These are phyloP conservation scores for Grosmannia penicillata DNA, from an alignment of 2,329 filamentous ascomycete genomes.

Conservation along the genomic window DNA sequence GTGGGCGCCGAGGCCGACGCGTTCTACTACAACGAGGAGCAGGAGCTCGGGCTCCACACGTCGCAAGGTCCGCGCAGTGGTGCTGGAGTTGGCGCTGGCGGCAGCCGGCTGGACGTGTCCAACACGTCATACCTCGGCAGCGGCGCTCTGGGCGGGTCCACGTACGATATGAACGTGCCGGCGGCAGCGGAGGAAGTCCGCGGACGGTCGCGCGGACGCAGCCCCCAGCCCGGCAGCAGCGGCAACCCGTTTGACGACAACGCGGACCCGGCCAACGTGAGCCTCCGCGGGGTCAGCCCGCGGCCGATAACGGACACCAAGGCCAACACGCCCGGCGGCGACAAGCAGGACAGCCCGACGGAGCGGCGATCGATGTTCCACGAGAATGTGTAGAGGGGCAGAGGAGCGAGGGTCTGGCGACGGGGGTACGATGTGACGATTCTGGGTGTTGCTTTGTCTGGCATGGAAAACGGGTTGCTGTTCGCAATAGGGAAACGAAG, in stretches of 20 bases:
- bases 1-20: slow-evolving; percentile 59
- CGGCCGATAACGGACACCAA: slow-evolving; percentile 44
- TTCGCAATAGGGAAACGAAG: too few relatives aligned
- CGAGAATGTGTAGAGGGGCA: slow-evolving; percentile 42
- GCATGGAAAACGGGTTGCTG: too few relatives aligned
- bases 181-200: slow-evolving; percentile 17
- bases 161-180: slow-evolving; percentile 34
- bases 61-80: slow-evolving; percentile 18
- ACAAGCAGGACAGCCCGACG: slow-evolving; percentile 40
- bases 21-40: slow-evolving; percentile 52
- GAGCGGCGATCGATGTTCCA: slow-evolving; percentile 56
- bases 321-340: slow-evolving; percentile 17
- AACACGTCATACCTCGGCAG: slow-evolving; percentile 9
- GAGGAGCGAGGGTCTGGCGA: neutral
- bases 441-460: neutral
- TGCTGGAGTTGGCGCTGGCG: slow-evolving; percentile 19
- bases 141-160: slow-evolving; percentile 15
- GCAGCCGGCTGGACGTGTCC: slow-evolving; percentile 6
- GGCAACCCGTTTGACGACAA: slow-evolving; percentile 55
- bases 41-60: slow-evolving; percentile 46
- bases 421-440: neutral
- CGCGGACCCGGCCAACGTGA: slow-evolving; percentile 43
- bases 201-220: slow-evolving; percentile 28
- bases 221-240: slow-evolving; percentile 17
- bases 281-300: slow-evolving; percentile 59